Base-by-base conservation (phyloP, 169 alveolate species). In the Cryptosporidium muris region DNA sequence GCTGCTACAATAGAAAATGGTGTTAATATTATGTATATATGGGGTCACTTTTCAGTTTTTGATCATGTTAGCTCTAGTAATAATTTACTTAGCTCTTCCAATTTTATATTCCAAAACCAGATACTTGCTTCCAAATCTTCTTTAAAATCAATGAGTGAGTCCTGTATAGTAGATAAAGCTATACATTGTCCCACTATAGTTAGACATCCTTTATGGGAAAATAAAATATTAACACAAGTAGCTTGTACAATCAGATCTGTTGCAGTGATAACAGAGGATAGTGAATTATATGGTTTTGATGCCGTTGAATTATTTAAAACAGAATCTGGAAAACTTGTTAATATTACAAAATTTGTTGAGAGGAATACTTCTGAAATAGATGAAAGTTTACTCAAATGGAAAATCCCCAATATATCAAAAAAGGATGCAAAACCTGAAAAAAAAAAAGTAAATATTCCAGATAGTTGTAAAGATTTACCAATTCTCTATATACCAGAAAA, bases 151-250 rank as follows among this genome's bases (percentile, higher is more conserved):
- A 66, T 58, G 36, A 58, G 7, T 14, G 40, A 66, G 6, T 43
- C 51, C 14, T 58, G 48, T 34, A 54, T 74, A 43, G 25, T 68
- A 12, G 60, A 74, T 37, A 74, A 42, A 12, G 85, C 85, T 8
- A 74, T 74, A 54, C 66, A 74, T n/a, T 74, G 85, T 54, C 85
- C 85, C 40, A 74, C 85, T 12, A 74, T 74, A 54, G 68, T 74
- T 37, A 74, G 85, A 37, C 85, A 74, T 16, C 38, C 74, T 14
- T 42, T 74, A 34, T 74, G 85, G 85, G 85, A 74, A 42, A 74
- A 74, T 14, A 74, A 74, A 74, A 45, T 74, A 58, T 60, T 74
- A 42, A 58, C 66, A 16, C 85, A 74, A 58, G 85, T 74, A 1
- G 68, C 85, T 12, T 74, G 85, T 38, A 74, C 85, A 3, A 68